Conservation (phyloP, 352 stramenopile genomes). For the Globisporangium acanthophoron region DNA sequence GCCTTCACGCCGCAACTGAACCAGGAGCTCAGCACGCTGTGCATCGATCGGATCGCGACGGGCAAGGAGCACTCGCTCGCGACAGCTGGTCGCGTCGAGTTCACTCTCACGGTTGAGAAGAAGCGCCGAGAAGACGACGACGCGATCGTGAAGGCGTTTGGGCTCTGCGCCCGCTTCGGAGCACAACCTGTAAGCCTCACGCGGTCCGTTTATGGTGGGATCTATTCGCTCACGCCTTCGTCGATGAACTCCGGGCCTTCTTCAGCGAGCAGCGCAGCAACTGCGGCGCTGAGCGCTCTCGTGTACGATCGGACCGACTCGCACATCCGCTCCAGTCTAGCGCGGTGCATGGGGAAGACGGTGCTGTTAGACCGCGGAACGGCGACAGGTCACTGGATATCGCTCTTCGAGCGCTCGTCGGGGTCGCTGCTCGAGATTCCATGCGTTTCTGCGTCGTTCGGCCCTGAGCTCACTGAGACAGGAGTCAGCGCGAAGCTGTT, state of each 20-base stretch:
- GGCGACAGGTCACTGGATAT: conserved; percentile 50
- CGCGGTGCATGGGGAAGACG: conserved; percentile 40
- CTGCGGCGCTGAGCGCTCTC: conserved; percentile 24
- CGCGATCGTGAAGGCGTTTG: conserved; percentile 24
- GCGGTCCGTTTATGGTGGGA: conserved; percentile 29
- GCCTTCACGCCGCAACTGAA: conserved; percentile 47
- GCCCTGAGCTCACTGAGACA: conserved; percentile 26
- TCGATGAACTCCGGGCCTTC: neutral
- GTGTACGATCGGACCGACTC: conserved; percentile 44
- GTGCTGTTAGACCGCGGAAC: conserved; percentile 54
- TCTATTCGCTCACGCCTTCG: conserved; percentile 18
- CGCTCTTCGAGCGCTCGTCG: conserved; percentile 22
- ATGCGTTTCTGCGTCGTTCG: conserved; percentile 51
- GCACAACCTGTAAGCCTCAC: conserved; percentile 33
- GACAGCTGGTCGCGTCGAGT: conserved; percentile 35
- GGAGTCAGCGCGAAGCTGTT: conserved; percentile 44
- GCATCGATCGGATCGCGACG: conserved; percentile 37
- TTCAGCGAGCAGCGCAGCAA: conserved; percentile 4
- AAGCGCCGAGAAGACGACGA: conserved; percentile 17
- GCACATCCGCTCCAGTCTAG: conserved; percentile 36
- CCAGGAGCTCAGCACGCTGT: conserved; percentile 33
- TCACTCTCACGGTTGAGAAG: conserved; percentile 36
- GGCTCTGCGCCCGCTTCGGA: conserved; percentile 51
- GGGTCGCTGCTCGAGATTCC: conserved; percentile 45
- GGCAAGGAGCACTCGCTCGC: conserved; percentile 66